phyloP scores from a whole-genome alignment of 441 rosid species.

The Macaranga tanarius region DNA sequence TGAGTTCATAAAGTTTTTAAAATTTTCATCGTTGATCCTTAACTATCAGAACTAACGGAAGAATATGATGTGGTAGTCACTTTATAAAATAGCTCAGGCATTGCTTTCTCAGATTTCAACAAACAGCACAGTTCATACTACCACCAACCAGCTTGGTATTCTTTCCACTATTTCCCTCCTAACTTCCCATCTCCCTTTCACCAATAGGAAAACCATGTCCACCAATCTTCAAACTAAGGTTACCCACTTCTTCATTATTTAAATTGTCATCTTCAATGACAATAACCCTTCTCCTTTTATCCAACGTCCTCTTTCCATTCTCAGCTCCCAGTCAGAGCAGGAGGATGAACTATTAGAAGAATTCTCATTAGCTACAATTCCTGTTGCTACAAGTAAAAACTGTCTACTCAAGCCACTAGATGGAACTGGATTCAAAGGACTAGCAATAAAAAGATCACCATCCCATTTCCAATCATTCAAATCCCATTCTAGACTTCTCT shows the following conservation, averaged over 20 bases:
- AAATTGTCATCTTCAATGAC: constrained; percentile 49
- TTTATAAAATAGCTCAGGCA: no score
- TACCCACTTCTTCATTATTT: constrained; percentile 43
- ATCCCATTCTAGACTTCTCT: constrained; percentile 78
- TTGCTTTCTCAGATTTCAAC: no score
- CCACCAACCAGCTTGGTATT: constrained; percentile 64
- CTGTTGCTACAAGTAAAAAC: constrained; percentile 52
- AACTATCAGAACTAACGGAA: no score
- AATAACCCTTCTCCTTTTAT: constrained; percentile 76
- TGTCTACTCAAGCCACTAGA: constrained; percentile 42
- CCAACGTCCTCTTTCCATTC: constrained; percentile 57
- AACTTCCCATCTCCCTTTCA: constrained; percentile 42
- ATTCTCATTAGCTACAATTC: constrained; percentile 40
- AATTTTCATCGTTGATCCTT: no score
- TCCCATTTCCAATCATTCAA: constrained; percentile 98
- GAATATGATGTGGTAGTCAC: no score
- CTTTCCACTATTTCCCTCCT: constrained; percentile 61
- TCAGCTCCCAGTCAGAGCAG: constrained; percentile 59
- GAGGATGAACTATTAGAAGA: constrained; percentile 78
- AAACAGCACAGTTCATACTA: constrained; percentile 58
- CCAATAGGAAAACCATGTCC: constrained; percentile 45
- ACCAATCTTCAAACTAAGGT: constrained; percentile 67
- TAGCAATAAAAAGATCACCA: constrained; percentile 88
- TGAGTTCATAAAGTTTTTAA: no score
- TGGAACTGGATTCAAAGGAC: constrained; percentile 51